Percentiles rank a stretch among this genome's conserved stretches.
Evolutionary conservation across 345 rosid species (phyloP).

Genomic region (Ailanthus altissimus): DNA sequence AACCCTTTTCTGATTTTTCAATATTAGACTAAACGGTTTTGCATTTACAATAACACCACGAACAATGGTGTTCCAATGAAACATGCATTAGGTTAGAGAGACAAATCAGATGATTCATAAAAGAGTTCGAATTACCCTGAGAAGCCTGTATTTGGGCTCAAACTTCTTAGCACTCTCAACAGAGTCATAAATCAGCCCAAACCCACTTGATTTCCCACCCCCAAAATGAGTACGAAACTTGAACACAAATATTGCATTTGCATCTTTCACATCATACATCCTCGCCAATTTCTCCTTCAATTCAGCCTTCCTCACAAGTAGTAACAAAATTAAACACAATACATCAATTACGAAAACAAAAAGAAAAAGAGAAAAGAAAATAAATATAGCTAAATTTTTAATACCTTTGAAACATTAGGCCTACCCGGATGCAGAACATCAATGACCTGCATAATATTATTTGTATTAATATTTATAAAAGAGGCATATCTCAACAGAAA

Average conservation of each 20-base stretch:
- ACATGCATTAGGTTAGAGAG: not conserved
- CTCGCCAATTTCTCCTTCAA: slow-evolving; percentile 60
- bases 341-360: not conserved
- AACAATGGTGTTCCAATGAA: not conserved
- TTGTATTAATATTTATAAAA: too few species aligned
- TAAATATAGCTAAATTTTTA: not conserved
- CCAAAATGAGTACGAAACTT: slow-evolving; percentile 80
- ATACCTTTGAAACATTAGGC: slow-evolving; percentile 71
- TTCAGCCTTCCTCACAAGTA: slow-evolving; percentile 42
- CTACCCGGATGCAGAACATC: slow-evolving; percentile 81
- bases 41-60: too few species aligned
- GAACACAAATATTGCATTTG: slow-evolving; percentile 64
- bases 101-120: not conserved
- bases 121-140: slow-evolving; percentile 47
- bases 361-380: not conserved
- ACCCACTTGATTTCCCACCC: slow-evolving; percentile 76
- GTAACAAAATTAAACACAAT: not conserved
- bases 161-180: slow-evolving; percentile 69
- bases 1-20: too few species aligned
- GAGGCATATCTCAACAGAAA: too few species aligned
- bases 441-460: too few species aligned
- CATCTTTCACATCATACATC: slow-evolving; percentile 67
- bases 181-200: slow-evolving; percentile 69
- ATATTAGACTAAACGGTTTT: too few species aligned
- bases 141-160: slow-evolving; percentile 69